Evolutionary conservation across 2,329 filamentous ascomycete genomes (phyloP), one percentile per base, ranked within the genome.

Genomic region (Aureobasidium sp.): DNA sequence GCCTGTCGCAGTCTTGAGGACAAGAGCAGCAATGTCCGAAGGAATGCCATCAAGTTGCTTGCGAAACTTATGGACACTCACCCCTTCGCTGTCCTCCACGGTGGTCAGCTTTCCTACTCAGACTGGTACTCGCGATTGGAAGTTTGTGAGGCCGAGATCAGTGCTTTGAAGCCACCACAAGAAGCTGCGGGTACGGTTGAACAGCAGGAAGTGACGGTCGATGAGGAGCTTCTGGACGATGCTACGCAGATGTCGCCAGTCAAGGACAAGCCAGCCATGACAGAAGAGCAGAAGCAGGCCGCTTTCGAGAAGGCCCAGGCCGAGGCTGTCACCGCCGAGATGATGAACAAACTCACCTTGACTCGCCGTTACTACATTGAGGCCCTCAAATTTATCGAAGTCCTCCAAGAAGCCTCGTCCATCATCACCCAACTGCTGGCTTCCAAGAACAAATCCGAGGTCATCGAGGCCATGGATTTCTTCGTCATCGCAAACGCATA

Each of bases 391-490:
- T 99, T 99, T 71, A 96, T 99, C 67, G 88, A 96, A 65, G 88
- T 95, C 6, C 80, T 99, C 26, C 90, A 97, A 67, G 85, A 88
- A 12, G 90, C 90, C 26, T 95, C 92, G 1, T 82, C 83, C 9
- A 86, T 86, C 2, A 87, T 97, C 37, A 91, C 88, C 65, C 93
- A 97, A 74, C 82, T 99, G 20, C 82, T 99, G 3, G 90, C 91
- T 6, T 95, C 94, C 34, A 90, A 90, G 71, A 99, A 99, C 80
- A 99, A 99, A 81, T 96, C 90, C 69, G 94, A 99, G 74, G 90
- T 97, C 29, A 96, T 99, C 65, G 95, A 99, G 74, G 94, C 95
- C 17, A 99, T 99, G 86, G 94, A 99, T 73, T 99, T 95, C 76
- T 96, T 99, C 68, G 92, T 95, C 68, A 86, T 96, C 48, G 88